Conservation (phyloP, 768 basidiomycete species). For the Termitomyces sp. region DNA sequence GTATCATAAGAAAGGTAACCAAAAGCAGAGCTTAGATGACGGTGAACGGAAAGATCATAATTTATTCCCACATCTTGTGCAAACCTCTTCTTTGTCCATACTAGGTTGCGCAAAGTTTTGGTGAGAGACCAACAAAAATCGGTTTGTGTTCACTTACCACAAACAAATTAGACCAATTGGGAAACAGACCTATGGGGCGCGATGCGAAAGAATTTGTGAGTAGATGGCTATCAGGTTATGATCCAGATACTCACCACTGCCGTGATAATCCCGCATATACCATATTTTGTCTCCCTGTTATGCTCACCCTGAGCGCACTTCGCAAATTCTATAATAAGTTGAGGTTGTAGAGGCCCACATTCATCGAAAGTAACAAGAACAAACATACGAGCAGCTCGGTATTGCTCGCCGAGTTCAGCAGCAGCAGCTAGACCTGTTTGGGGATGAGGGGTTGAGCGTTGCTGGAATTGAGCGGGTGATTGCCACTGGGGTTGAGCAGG, state of each 20-base stretch:
- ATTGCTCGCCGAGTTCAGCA: conserved; percentile 15
- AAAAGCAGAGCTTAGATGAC: not conserved
- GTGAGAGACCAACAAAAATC: not conserved
- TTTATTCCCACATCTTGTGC: conserved; percentile 14
- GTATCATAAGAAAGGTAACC: not conserved
- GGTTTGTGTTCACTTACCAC: conserved; percentile 7
- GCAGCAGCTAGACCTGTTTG: not conserved
- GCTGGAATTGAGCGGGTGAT: not conserved
- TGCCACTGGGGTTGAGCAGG: not conserved
- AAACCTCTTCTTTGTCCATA: conserved; percentile 12
- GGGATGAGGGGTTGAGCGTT: not conserved
- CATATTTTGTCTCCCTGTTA: conserved; percentile 11
- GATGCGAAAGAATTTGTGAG: not conserved
- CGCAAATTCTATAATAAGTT: conserved; percentile 11
- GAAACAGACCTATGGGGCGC: conserved; percentile 8
- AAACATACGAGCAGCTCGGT: conserved; percentile 14
- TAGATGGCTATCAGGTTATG: not conserved
- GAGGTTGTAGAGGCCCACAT: not conserved
- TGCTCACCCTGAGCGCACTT: conserved; percentile 16
- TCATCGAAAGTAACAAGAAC: not conserved
- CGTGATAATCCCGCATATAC: conserved; percentile 16
- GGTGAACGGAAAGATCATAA: not conserved
- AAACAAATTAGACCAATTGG: conserved; percentile 18
- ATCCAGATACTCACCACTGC: conserved; percentile 13
- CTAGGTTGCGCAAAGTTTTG: not conserved